Base-by-base conservation (phyloP, 139 green algal genomes). In the Chlorella sp. region DNA sequence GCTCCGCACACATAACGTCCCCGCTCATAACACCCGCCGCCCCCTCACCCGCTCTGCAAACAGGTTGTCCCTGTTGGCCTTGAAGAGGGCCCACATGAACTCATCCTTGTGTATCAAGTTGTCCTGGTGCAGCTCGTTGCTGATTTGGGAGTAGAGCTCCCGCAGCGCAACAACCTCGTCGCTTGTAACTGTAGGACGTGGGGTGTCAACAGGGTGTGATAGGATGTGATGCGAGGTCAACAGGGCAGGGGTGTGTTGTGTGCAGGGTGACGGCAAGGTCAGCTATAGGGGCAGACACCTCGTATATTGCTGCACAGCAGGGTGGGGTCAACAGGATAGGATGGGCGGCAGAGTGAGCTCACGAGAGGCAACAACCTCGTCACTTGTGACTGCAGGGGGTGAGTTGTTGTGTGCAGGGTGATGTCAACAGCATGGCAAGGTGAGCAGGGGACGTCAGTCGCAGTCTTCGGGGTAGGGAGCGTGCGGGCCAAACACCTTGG, bases 71-170 rank as follows among this genome's bases (percentile, higher is more conserved):
- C 86, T 81, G 40, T 92, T 87, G 36, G 87, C 88, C 83, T 96
- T 93, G 76, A 97, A 97, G 24, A 97, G 80, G 26, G 94, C 95
- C 89, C 91, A 86, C 28, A 88, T 89, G 86, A 97, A 96, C 91
- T 97, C 95, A 57, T 97, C 95, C 82, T 94, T 94, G 87, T 97
- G 95, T n/a, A 97, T 96, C 28, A 96, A 37, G 7, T 92, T 92
- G 90, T 96, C 94, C 92, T 94, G 84, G 75, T 95, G 89, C 64
- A 96, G 73, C 32, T 84, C 89, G 80, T 95, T 96, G 91, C 90
- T 94, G 19, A 96, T 64, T n/a, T 90, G 86, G 5, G 87, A 66
- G 83, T 95, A 96, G 16, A 96, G 84, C 79, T 95, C 91, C 53
- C 85, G 75, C 32, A 96, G 83, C 26, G 94, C 92, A n/a, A 93